phyloP scores from a whole-genome alignment of 2,329 filamentous ascomycete species.

The Colletotrichum melonis region DNA sequence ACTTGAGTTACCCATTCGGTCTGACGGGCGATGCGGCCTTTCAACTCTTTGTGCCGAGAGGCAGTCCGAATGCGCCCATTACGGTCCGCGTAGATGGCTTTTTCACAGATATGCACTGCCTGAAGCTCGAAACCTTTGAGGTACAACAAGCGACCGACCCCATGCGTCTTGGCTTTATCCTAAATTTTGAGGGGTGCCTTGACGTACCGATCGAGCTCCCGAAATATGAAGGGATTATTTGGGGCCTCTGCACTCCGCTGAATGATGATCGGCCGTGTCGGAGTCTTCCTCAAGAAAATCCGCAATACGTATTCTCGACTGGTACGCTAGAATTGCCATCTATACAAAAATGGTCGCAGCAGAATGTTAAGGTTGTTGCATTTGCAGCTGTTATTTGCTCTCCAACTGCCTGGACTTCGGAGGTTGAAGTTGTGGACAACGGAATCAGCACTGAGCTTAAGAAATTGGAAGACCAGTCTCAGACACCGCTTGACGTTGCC shows the following conservation, averaged over 20 bases:
- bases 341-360: too few relatives aligned
- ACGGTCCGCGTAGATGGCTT: not conserved
- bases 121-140: too few relatives aligned
- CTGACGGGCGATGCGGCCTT: not conserved
- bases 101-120: too few relatives aligned
- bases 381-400: not conserved
- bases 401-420: not conserved
- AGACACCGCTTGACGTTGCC: not conserved
- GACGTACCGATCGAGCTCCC: too few relatives aligned
- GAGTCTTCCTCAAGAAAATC: not conserved
- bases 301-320: not conserved
- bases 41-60: constrained; percentile 2
- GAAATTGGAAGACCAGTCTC: not conserved
- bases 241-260: too few relatives aligned
- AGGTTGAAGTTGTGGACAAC: constrained; percentile 3
- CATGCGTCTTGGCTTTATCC: not conserved
- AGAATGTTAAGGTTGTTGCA: too few relatives aligned
- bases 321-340: too few relatives aligned
- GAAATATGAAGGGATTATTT: too few relatives aligned
- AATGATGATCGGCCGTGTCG: not conserved
- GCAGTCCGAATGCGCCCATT: not conserved
- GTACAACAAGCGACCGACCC: not conserved
- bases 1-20: constrained; percentile 8
- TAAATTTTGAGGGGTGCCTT: too few relatives aligned
- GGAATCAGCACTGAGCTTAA: not conserved